Evolutionary conservation across 225 moss, liverwort and hornwort genomes (phyloP), one percentile per base, ranked within the genome.

Genomic region (Anthoceros angustus): DNA sequence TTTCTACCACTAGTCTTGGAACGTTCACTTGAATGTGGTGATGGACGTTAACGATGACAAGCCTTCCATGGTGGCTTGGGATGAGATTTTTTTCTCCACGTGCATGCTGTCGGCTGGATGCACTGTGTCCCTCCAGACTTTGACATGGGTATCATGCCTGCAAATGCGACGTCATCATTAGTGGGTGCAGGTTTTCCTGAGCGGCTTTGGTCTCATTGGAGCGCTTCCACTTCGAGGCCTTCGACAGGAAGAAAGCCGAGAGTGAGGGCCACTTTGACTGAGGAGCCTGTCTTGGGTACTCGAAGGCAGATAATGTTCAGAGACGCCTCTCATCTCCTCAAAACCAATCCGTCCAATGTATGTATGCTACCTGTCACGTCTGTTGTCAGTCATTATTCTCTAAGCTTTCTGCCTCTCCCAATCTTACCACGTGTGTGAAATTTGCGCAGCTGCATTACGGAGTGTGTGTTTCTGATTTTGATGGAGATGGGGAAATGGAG

Each of bases 391-490:
- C 12, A 8, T 38, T 66, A 3, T 41, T 0, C 40, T 5, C 66
- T 43, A 4, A 5, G 42, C 14, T 39, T 43, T 42, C 16, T 8
- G 16, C 24, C 38, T 25, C 14, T 18, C 2, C 40, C 62, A 12
- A 38, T 24, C 55, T 55, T 18, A 55, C 14, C 7, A 18, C 7
- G 40, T 21, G 41, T 20, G 32, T 39, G 16, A 45, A 49, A 64
- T 70, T 68, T 62, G 73, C 42, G 63, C 83, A 92, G 92, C 66
- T 93, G 76, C 73, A 89, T 69, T 93, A 93, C 61, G 92, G 92
- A 26, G 86, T 93, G n/a, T 86, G 86, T 68, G 92, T 87, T 45
- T 81, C 83, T 41, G 92, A 93, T 76, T 72, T 93, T 48, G 85
- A 93, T 70, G 83, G 82, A 66, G 89, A 93, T 75, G 92, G 85